These are phyloP conservation scores for Gyromitra esculenta DNA, from an alignment of 2,329 filamentous ascomycete species.

Conservation along the genomic window DNA sequence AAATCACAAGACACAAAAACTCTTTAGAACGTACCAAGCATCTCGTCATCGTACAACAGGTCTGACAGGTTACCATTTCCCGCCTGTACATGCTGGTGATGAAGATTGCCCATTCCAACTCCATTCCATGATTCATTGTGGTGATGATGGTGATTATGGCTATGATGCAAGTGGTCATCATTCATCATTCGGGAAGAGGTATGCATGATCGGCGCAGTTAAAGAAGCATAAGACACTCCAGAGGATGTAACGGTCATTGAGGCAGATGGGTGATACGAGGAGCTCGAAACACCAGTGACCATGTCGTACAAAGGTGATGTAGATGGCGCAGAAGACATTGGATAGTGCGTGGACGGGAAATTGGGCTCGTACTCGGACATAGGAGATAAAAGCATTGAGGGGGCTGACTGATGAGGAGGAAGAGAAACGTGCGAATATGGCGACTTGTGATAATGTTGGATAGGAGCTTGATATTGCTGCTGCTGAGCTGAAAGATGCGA, in stretches of 20 bases:
- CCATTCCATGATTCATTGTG: constrained; percentile 51
- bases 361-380: constrained; percentile 54
- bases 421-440: constrained; percentile 54
- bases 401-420: constrained; percentile 47
- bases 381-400: constrained; percentile 52
- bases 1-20: constrained; percentile 53
- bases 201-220: constrained; percentile 49
- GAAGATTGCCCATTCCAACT: constrained; percentile 52
- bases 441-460: constrained; percentile 54
- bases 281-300: constrained; percentile 51
- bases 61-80: constrained; percentile 54
- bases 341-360: constrained; percentile 51
- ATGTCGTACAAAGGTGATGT: constrained; percentile 53
- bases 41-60: constrained; percentile 60
- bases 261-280: constrained; percentile 47
- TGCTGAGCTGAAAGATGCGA: constrained; percentile 51
- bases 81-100: constrained; percentile 55
- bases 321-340: constrained; percentile 53
- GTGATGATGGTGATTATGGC: constrained; percentile 40
- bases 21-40: constrained; percentile 60
- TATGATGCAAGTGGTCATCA: constrained; percentile 47
- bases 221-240: constrained; percentile 52
- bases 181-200: constrained; percentile 47
- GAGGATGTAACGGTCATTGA: constrained; percentile 53
- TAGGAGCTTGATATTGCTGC: constrained; percentile 50